These are phyloP conservation scores for Prunus mongolica DNA, from an alignment of 306 rosid species.

Conservation along the genomic window DNA sequence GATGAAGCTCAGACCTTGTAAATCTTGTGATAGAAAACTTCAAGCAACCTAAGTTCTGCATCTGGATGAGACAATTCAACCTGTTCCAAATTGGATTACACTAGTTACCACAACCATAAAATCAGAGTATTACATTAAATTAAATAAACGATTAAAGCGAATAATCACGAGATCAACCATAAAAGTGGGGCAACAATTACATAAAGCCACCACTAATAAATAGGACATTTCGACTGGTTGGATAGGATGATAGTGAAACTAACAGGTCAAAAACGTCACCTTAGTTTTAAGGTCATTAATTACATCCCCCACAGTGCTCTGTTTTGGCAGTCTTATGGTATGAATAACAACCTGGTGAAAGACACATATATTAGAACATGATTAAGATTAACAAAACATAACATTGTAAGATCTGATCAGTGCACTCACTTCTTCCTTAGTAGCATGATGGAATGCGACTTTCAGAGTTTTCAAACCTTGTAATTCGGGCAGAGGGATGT, in stretches of 20 bases:
- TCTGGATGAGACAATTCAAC: conserved; percentile 74
- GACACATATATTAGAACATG: not conserved
- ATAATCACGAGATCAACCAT: not conserved
- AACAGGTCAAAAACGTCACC: conserved; percentile 34
- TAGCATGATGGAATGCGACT: conserved; percentile 85
- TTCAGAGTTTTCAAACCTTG: conserved; percentile 90
- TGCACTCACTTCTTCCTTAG: conserved; percentile 77
- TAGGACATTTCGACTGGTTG: not conserved
- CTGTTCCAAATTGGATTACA: conserved; percentile 35
- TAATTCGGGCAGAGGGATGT: conserved; percentile 90
- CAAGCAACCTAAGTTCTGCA: conserved; percentile 90
- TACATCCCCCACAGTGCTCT: conserved; percentile 87
- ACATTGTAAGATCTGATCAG: conserved; percentile 7
- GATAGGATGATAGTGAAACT: not conserved
- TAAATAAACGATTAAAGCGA: not conserved
- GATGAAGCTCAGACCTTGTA: conserved; percentile 58
- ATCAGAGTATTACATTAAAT: not conserved
- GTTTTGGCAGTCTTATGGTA: conserved; percentile 81
- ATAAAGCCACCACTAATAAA: not conserved
- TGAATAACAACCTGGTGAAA: conserved; percentile 69
- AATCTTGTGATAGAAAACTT: conserved; percentile 90
- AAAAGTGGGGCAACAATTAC: not conserved
- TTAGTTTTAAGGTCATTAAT: conserved; percentile 78
- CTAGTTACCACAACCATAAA: not conserved
- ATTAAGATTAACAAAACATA: not conserved